Evolutionary conservation across 2,329 filamentous ascomycete genomes (phyloP), one percentile per base, ranked within the genome.

Genomic region (Gaeumannomyces tritici): DNA sequence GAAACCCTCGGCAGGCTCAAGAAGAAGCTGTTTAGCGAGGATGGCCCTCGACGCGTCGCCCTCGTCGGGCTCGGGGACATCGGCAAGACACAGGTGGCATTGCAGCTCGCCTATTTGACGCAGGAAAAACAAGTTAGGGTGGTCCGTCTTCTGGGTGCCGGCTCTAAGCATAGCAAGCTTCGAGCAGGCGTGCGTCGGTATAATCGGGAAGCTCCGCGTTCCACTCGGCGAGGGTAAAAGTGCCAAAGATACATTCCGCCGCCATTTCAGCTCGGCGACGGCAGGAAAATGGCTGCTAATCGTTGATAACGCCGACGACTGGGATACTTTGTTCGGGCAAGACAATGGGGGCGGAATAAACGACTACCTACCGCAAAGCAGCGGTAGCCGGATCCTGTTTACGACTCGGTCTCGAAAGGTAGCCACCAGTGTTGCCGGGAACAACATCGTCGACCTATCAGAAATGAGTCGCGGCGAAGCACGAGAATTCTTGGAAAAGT

Each of bases 121-220:
- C 73, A 67, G 61, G 60, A 73, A n/a, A 9, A 70, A 69, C 21
- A 57, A 70, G 27, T 70, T 70, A 3, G 69, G 72, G 6, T 76
- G 69, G 58, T 75, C 73, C 0, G 66, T 80, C 55, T 73, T 80
- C 64, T 80, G 75, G 77, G 68, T 80, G 13, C 71, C 74, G 13
- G 75, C 73, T 8, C 67, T 69, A 24, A 75, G 72, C 62, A 64
- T 65, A 31, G 72, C 71, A 26, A 73, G 67, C 61, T 72, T 79
- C 62, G 68, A 78, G 42, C 70, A 75, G 61, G 74, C 74, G n/a
- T 78, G 74, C 62, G 55, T 54, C 4, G 68, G 71, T 2, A 69
- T 77, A 9, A 71, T 68, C 1, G 66, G 67, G 31, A 68, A 69
- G 65, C 67, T 77, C 28, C 56, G 63, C 0, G 63, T 74, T 1